Evolutionary conservation across 805 yeast genomes (phyloP), one percentile per base, ranked within the genome.

Genomic region (Wickerhamomyces ciferrii): DNA sequence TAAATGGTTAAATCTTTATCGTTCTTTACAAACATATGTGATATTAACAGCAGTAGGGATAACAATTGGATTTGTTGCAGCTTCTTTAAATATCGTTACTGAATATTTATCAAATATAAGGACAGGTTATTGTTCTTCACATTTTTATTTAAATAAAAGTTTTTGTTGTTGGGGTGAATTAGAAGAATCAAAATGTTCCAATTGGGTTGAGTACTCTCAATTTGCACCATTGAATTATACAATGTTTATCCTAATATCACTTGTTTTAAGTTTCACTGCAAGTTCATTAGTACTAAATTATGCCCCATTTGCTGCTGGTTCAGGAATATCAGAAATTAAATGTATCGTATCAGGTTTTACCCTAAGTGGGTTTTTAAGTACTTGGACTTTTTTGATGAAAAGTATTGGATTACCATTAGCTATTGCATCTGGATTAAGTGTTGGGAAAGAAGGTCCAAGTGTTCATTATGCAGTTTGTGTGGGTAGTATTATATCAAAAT

Each of bases 381-480:
- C 82, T 66, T 70, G 75, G 61, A 90, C 97, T 0, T 68, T 92
- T 21, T 52, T 79, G 1, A 80, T 92, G 45, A 94, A 94, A 54
- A 76, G 89, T 43, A 60, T 89, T 10, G 87, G 95, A 0, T 68
- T 94, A 39, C 99, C 99, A 0, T 69, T 94, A 49, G 88, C 96
- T 0, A 94, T 94, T 57, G 91, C 96, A 0, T 84, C 97, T 1
- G 99, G 99, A 0, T 66, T 94, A 35, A 85, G 92, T 54, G 86
- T 94, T 6, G 99, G 99, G 20, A 94, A 94, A 66, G 99, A 94
- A 62, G 99, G 99, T 0, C 99, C 99, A 2, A 82, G 92, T 56
- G 99, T 94, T 13, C 99, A 94, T 66, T 94, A 92, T 65, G 97
- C 99, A 0, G 96, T 91, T 0, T 91, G 98, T 63, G 92, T 86